Conservation (phyloP, 441 rosid species). For the Hura crepitans region DNA sequence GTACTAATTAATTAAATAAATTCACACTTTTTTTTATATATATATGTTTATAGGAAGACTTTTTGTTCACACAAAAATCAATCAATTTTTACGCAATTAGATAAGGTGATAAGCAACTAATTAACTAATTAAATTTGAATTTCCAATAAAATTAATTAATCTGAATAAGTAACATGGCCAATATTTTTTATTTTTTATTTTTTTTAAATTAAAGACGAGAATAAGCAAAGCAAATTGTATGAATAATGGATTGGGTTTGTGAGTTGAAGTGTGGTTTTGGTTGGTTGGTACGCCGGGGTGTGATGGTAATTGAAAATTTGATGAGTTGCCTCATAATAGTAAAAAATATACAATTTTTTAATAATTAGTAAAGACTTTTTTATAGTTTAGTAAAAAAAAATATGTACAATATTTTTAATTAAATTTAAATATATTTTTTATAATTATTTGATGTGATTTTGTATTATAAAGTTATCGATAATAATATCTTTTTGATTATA, state of each 20-base stretch:
- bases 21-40: not conserved
- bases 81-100: not conserved
- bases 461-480: too few relatives aligned
- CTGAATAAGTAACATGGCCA: not conserved
- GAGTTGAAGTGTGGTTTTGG: not conserved
- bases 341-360: too few relatives aligned
- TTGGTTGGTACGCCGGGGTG: constrained; percentile 13
- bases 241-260: not conserved
- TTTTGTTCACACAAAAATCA: not conserved
- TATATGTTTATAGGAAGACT: constrained; percentile 4
- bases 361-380: too few relatives aligned
- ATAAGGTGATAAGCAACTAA: not conserved
- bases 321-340: constrained; percentile 64
- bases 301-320: constrained; percentile 53
- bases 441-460: too few relatives aligned
- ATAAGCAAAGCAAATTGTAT: not conserved
- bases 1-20: not conserved
- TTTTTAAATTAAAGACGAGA: not conserved
- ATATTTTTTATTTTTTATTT: not conserved
- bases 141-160: not conserved
- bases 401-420: too few relatives aligned
- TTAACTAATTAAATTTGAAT: not conserved
- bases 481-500: too few relatives aligned
- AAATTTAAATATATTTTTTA: too few relatives aligned
- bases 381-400: too few relatives aligned